Base-by-base conservation (phyloP, 306 rosid species). In the Luffa aegyptiaca region DNA sequence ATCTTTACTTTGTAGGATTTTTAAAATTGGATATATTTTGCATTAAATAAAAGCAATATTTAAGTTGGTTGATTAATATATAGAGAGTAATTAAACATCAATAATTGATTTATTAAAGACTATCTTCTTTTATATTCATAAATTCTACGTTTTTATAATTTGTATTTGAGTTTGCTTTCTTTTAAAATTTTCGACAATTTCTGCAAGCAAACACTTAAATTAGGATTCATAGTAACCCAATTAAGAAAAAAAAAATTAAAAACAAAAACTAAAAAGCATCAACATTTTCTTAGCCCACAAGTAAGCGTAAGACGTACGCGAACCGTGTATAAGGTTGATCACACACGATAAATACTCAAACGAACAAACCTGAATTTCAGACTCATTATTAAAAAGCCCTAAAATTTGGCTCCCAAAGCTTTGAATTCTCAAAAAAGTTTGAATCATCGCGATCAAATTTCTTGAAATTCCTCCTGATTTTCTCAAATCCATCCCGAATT, bases 331-430 rank as follows among this genome's bases (percentile, higher is more conserved):
- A 26, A 45, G 76, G 35, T 45, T 31, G 41, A 21, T 45, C 58
- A 11, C 76, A 73, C 78, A 8, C 16, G 6, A 73, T 73, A 49
- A 73, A 49, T 48, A 33, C 78, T 31, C 26, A 49, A 48, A 48
- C 78, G 31, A 73, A 73, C 78, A 48, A 26, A 48, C 59, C 78
- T 31, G 78, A 73, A 48, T 73, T 49, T 49, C 14, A 33, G 45
- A 14, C 1, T 73, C 0, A 73, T 31, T 33, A 73, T 31, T 33
- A 73, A 71, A 21, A 61, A 11, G 46, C 78, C 78, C 78, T 74
- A 74, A 8, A 49, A 31, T 73, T 73, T 49, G 44, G 8, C 75
- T 53, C 66, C 62, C 44, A 61, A 64, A 35, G 31, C 26, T 42
- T 59, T 18, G 2, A 53, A 56, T 5, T 62, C 53, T 61, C 51